Evolutionary conservation across 78 protist genomes (phyloP), one percentile per base, ranked within the genome.

Genomic region (Pelomyxa schiedti): DNA sequence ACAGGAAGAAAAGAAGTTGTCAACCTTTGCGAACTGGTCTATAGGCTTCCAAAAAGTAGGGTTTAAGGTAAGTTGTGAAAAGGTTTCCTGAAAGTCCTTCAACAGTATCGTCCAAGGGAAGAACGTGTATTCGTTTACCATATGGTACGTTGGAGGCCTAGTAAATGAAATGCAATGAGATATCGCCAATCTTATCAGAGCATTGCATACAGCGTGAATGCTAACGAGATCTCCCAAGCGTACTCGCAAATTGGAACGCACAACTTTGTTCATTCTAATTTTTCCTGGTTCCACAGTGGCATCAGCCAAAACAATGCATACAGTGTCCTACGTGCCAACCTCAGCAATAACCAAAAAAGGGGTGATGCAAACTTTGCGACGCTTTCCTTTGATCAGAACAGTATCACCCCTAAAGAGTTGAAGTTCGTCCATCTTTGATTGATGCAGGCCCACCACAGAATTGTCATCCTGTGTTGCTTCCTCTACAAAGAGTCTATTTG

Each of bases 51-150:
- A 89, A 69, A 82, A 98, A 97, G 90, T 97, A 97, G 4, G 99
- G 99, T 78, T 92, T 86, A 30, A 98, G 87, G 86, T 66, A 97
- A 42, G 82, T 81, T 39, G 97, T 99, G 72, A 97, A 98, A 38
- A 97, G 88, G 83, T 97, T 94, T 28, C 99, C 99, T 22, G 97
- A 84, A 66, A 96, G 66, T 47, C 98, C 99, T 83, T 98, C 99
- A 65, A 98, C 78, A 24, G 98, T 92, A 75, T 98, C 99, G 72
- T 95, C 99, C 72, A 94, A 87, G n/a, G 99, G 99, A 0, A 98
- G 81, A 2, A 97, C 92, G 74, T 94, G 99, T 53, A 98, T 87
- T 30, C 95, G 81, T 63, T 66, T 78, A 36, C 95, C 98, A 73
- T 92, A 96, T 67, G 78, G 76, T 52, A 93, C 77, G 63, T 96